These are phyloP conservation scores for Trichoderma sp. DNA, from an alignment of 2,329 filamentous ascomycete species.

Conservation along the genomic window DNA sequence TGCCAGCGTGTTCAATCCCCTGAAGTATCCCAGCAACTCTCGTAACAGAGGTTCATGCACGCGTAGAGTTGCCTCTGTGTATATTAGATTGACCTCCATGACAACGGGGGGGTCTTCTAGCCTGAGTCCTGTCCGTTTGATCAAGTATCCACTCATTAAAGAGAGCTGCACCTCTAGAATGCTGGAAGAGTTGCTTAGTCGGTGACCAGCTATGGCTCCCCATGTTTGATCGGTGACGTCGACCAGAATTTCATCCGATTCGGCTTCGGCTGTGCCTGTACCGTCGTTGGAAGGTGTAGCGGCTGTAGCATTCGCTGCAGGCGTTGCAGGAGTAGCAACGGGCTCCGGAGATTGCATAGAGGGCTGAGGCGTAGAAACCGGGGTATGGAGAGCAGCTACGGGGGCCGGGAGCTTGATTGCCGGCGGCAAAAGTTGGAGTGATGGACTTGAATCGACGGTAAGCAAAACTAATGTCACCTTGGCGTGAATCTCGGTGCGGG, in stretches of 20 bases:
- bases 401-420: slow-evolving; percentile 53
- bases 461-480: slow-evolving; percentile 62
- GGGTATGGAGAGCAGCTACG: slow-evolving; percentile 59
- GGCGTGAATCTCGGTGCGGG: slow-evolving; percentile 55
- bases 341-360: slow-evolving; percentile 65
- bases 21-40: slow-evolving; percentile 72
- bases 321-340: slow-evolving; percentile 55
- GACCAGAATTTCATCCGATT: slow-evolving; percentile 66
- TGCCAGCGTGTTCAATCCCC: slow-evolving; percentile 70
- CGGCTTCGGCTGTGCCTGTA: slow-evolving; percentile 46
- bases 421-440: slow-evolving; percentile 64
- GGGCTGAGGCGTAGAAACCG: slow-evolving; percentile 69
- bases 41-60: slow-evolving; percentile 67
- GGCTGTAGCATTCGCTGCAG: slow-evolving; percentile 45
- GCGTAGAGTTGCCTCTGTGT: slow-evolving; percentile 55
- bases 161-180: slow-evolving; percentile 60
- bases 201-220: slow-evolving; percentile 71
- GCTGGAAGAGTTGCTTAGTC: slow-evolving; percentile 62
- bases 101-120: slow-evolving; percentile 62
- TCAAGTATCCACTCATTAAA: slow-evolving; percentile 66
- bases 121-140: slow-evolving; percentile 63
- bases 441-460: slow-evolving; percentile 67
- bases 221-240: slow-evolving; percentile 77
- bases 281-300: slow-evolving; percentile 53
- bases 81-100: slow-evolving; percentile 68